Evolutionary conservation across 768 basidiomycete genomes (phyloP).

Genomic region (Agaricus bisporus): DNA sequence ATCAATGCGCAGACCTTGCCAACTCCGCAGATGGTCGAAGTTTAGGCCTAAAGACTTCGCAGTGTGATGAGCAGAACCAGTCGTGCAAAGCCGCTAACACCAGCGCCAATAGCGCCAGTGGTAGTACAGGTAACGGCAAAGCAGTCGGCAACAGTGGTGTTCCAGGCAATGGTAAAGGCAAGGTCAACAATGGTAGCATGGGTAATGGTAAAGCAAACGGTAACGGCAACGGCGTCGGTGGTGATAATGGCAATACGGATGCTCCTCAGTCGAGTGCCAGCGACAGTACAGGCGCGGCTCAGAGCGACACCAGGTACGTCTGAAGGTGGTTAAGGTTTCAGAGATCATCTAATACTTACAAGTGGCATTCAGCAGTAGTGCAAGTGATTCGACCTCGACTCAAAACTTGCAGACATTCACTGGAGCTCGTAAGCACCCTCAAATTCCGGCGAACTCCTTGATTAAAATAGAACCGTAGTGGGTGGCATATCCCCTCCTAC

Average conservation of each 20-base stretch:
- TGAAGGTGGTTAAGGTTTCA: too few species aligned
- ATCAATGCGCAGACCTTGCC: conserved; percentile 45
- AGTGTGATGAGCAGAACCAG: conserved; percentile 32
- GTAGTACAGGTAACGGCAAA: too few species aligned
- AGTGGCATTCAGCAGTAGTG: conserved; percentile 6
- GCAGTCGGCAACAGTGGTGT: too few species aligned
- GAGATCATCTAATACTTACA: background rate
- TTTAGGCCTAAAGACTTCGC: conserved; percentile 30
- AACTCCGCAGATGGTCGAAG: conserved; percentile 35
- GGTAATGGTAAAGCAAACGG: too few species aligned
- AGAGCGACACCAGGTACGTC: too few species aligned
- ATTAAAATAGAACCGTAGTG: conserved; percentile 20
- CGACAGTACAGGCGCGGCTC: too few species aligned
- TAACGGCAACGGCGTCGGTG: too few species aligned
- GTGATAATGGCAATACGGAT: too few species aligned
- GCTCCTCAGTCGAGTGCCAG: too few species aligned
- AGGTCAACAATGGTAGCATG: too few species aligned
- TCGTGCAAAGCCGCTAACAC: conserved; percentile 22
- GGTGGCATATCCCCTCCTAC: conserved; percentile 39
- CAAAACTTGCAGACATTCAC: conserved; percentile 47
- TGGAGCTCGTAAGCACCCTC: conserved; percentile 32
- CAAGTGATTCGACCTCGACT: conserved; percentile 16
- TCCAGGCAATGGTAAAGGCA: too few species aligned
- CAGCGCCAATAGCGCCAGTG: too few species aligned
- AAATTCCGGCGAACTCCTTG: background rate